phyloP scores from a whole-genome alignment of 2,329 filamentous ascomycete species.

The Furcasterigmium furcatum region DNA sequence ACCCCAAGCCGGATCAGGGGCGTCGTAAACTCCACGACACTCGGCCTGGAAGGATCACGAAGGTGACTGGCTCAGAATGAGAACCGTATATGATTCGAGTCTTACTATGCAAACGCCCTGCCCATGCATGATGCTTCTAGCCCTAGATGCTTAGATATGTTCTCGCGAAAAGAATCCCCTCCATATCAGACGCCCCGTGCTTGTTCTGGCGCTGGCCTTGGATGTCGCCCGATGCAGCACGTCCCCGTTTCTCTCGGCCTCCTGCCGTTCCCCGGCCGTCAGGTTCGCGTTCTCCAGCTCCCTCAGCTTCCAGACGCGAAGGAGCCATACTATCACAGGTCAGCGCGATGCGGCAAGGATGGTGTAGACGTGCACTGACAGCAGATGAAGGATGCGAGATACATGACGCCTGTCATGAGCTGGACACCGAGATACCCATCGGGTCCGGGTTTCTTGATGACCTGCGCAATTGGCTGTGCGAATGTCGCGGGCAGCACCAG shows the following conservation, averaged over 20 bases:
- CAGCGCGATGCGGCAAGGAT: not conserved
- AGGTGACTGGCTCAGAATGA: too few relatives aligned
- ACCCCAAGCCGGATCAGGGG: too few relatives aligned
- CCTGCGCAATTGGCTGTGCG: slow-evolving; percentile 60
- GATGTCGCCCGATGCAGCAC: slow-evolving; percentile 3
- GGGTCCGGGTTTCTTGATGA: slow-evolving; percentile 40
- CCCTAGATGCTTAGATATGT: too few relatives aligned
- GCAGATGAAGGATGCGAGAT: slow-evolving; percentile 49
- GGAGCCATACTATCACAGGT: slow-evolving; percentile 9
- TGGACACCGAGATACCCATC: slow-evolving; percentile 50
- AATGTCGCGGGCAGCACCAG: slow-evolving; percentile 70
- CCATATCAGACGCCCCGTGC: not conserved
- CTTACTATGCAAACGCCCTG: too few relatives aligned
- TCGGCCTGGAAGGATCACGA: too few relatives aligned
- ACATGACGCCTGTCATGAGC: slow-evolving; percentile 60
- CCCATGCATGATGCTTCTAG: too few relatives aligned
- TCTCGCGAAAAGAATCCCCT: not conserved
- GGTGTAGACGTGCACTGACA: slow-evolving; percentile 20
- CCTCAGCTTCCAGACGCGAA: slow-evolving; percentile 12
- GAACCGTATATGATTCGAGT: too few relatives aligned
- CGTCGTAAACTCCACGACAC: too few relatives aligned
- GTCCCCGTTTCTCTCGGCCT: slow-evolving; percentile 3
- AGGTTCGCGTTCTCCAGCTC: slow-evolving; percentile 8
- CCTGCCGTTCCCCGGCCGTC: not conserved
- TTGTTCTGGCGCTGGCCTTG: not conserved